These are phyloP conservation scores for Sporothrix luriei DNA, from an alignment of 2,329 filamentous ascomycete species.

Conservation along the genomic window DNA sequence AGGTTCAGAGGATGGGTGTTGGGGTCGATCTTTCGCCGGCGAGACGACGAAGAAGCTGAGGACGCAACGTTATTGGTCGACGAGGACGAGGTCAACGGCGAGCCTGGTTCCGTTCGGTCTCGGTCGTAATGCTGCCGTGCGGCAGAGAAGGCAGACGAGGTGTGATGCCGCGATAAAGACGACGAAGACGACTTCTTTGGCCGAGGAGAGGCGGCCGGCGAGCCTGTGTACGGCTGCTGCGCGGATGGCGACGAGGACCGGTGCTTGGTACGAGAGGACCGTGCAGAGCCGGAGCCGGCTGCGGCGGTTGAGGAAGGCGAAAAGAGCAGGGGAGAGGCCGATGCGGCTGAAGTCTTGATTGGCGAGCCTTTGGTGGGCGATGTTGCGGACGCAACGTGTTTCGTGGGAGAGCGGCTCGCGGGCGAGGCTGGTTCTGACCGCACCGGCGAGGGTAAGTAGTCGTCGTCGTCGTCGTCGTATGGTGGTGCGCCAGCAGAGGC, in stretches of 20 bases:
- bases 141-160: conserved; percentile 9
- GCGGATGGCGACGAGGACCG: conserved; percentile 22
- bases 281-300: conserved; percentile 39
- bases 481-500: conserved; percentile 34
- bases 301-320: conserved; percentile 19
- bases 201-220: conserved; percentile 15
- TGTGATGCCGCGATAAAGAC: conserved; percentile 23
- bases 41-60: conserved; percentile 50
- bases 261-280: conserved; percentile 37
- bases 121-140: conserved; percentile 17
- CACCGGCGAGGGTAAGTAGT: conserved; percentile 36
- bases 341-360: conserved; percentile 20
- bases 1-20: conserved; percentile 88
- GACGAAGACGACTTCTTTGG: conserved; percentile 28
- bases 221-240: conserved; percentile 1
- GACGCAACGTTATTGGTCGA: conserved; percentile 35
- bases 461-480: conserved; percentile 45
- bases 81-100: conserved; percentile 22
- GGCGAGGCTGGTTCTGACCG: conserved; percentile 34
- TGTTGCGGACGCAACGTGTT: conserved; percentile 38
- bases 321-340: conserved; percentile 14
- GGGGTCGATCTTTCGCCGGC: conserved; percentile 61
- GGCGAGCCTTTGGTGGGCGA: conserved; percentile 31
- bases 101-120: conserved; percentile 1
- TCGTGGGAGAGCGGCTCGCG: conserved; percentile 41